Percentiles rank a stretch among this genome's conserved stretches.
Conservation (phyloP, 805 yeast species). For the Naumovozyma baii region DNA sequence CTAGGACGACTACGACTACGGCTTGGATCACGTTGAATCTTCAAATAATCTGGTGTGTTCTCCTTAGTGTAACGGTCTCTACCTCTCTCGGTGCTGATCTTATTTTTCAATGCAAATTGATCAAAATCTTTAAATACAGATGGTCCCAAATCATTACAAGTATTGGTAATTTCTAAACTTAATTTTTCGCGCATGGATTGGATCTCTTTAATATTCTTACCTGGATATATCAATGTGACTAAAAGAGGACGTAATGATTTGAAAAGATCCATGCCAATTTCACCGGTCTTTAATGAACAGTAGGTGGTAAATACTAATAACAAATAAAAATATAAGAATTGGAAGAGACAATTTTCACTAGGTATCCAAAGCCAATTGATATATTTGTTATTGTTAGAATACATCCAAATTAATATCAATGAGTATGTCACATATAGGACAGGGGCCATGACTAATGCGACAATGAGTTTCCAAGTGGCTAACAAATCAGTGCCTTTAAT, state of each 20-base stretch:
- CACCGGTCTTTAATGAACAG: slow-evolving; percentile 82
- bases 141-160: slow-evolving; percentile 80
- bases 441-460: slow-evolving; percentile 80
- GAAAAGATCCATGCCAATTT: slow-evolving; percentile 77
- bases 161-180: slow-evolving; percentile 62
- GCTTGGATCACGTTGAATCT: slow-evolving; percentile 5
- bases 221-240: slow-evolving; percentile 33
- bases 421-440: slow-evolving; percentile 73
- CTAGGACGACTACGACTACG: slow-evolving; percentile 16
- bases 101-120: slow-evolving; percentile 10
- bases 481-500: slow-evolving; percentile 83
- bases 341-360: slow-evolving; percentile 14
- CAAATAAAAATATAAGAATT: slow-evolving; percentile 42
- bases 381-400: slow-evolving; percentile 21
- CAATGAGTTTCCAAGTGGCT: slow-evolving; percentile 91
- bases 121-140: slow-evolving; percentile 81
- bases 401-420: slow-evolving; percentile 28
- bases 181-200: slow-evolving; percentile 51
- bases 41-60: slow-evolving; percentile 1
- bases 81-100: slow-evolving; percentile 1
- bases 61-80: slow-evolving; percentile 3
- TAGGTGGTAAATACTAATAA: slow-evolving; percentile 67
- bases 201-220: slow-evolving; percentile 39
- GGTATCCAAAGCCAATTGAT: slow-evolving; percentile 29
- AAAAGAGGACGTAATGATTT: slow-evolving; percentile 72